Evolutionary conservation across 225 moss, liverwort and hornwort genomes (phyloP).

Genomic region (Climacium dendroides): DNA sequence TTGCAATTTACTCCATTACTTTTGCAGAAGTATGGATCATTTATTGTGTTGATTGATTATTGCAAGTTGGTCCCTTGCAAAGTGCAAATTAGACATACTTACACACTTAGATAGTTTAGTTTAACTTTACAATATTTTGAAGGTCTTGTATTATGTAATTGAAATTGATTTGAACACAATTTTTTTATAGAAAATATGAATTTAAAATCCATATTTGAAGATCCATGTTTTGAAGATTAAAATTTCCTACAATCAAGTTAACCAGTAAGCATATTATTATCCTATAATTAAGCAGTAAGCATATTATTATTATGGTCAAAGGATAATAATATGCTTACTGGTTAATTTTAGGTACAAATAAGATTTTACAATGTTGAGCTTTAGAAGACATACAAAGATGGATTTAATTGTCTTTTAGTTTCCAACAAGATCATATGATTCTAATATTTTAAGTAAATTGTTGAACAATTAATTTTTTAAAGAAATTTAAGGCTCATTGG

Average conservation of each 20-base stretch:
- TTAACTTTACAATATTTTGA: neutral
- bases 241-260: too few relatives aligned
- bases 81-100: neutral
- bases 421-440: neutral
- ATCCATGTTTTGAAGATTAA: too few relatives aligned
- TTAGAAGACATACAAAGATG: neutral
- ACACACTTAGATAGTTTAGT: too few relatives aligned
- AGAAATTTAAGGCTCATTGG: neutral
- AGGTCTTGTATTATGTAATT: neutral
- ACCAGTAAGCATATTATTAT: too few relatives aligned
- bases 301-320: too few relatives aligned
- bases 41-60: neutral
- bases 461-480: neutral
- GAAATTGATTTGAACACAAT: neutral
- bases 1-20: neutral
- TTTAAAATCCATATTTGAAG: too few relatives aligned
- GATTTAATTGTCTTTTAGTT: neutral
- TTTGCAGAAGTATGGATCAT: neutral
- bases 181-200: neutral
- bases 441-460: neutral
- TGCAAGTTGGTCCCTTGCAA: neutral
- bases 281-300: too few relatives aligned
- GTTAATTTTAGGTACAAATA: neutral
- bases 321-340: too few relatives aligned
- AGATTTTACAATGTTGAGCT: neutral